Conservation (phyloP, 495 filamentous ascomycete species). For the Penicillium silybi region DNA sequence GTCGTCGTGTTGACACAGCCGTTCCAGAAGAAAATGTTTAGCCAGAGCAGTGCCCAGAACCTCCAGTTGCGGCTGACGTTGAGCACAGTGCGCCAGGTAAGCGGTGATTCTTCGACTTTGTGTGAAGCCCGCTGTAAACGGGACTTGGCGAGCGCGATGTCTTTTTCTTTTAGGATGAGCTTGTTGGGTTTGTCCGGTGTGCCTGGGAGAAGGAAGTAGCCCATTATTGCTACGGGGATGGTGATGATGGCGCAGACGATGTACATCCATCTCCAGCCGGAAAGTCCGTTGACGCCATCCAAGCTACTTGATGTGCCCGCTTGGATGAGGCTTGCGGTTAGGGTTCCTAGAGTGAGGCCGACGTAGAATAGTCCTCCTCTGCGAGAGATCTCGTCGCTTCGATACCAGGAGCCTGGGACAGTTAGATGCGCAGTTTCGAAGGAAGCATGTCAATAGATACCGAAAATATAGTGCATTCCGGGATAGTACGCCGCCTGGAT, state of each 20-base stretch:
- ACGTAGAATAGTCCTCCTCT: constrained; percentile 49
- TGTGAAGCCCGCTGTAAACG: constrained; percentile 28
- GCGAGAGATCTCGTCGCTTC: constrained; percentile 38
- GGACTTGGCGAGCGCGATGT: constrained; percentile 29
- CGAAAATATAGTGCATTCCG: constrained; percentile 44
- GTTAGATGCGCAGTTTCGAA: constrained; percentile 19
- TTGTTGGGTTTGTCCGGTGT: constrained; percentile 43
- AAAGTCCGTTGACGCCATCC: constrained; percentile 43
- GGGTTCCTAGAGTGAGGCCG: constrained; percentile 43
- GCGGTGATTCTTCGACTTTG: constrained; percentile 20
- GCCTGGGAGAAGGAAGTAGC: constrained; percentile 37
- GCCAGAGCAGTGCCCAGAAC: constrained; percentile 38
- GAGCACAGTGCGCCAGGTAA: constrained; percentile 24
- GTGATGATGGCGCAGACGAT: constrained; percentile 51
- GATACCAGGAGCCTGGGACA: constrained; percentile 37
- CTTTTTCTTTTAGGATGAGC: constrained; percentile 34
- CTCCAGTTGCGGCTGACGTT: constrained; percentile 28
- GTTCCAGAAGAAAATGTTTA: constrained; percentile 52
- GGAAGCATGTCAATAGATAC: constrained; percentile 20
- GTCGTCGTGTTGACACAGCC: constrained; percentile 27
- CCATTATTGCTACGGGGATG: constrained; percentile 43
- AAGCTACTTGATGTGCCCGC: constrained; percentile 39
- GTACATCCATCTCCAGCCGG: constrained; percentile 54
- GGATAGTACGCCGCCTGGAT: constrained; percentile 39
- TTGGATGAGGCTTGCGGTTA: constrained; percentile 50